Conservation (phyloP, 2,329 filamentous ascomycete species). For the Trichophyton verrucosum region DNA sequence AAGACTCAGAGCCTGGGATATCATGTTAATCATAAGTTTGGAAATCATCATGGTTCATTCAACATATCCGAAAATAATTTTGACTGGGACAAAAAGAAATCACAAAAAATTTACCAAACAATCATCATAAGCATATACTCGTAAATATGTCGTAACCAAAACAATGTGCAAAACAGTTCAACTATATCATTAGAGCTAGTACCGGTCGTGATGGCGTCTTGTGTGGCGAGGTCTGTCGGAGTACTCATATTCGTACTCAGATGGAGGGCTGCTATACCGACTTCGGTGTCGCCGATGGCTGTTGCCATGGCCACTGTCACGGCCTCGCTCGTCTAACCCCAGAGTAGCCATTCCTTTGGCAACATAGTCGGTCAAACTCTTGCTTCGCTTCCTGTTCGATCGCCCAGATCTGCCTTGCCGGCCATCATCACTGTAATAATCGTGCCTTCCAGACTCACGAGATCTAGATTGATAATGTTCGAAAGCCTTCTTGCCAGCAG, state of each 20-base stretch:
- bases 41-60: not conserved
- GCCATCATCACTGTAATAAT: slow-evolving; percentile 34
- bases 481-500: slow-evolving; percentile 37
- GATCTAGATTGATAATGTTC: slow-evolving; percentile 34
- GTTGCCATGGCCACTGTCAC: slow-evolving; percentile 18
- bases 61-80: not conserved
- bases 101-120: not conserved
- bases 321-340: slow-evolving; percentile 25
- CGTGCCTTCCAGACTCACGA: slow-evolving; percentile 15
- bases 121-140: not conserved
- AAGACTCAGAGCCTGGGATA: not conserved
- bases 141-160: not conserved
- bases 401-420: slow-evolving; percentile 45
- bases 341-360: slow-evolving; percentile 34
- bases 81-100: not conserved
- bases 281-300: slow-evolving; percentile 16
- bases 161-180: not conserved
- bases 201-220: not conserved
- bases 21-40: not conserved
- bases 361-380: slow-evolving; percentile 36
- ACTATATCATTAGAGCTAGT: not conserved
- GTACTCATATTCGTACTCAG: slow-evolving; percentile 29
- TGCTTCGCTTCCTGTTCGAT: slow-evolving; percentile 31
- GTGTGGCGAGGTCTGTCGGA: slow-evolving; percentile 21
- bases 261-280: slow-evolving; percentile 19